Evolutionary conservation across 768 basidiomycete species (phyloP).

Genomic region (Hericium erinaceus): DNA sequence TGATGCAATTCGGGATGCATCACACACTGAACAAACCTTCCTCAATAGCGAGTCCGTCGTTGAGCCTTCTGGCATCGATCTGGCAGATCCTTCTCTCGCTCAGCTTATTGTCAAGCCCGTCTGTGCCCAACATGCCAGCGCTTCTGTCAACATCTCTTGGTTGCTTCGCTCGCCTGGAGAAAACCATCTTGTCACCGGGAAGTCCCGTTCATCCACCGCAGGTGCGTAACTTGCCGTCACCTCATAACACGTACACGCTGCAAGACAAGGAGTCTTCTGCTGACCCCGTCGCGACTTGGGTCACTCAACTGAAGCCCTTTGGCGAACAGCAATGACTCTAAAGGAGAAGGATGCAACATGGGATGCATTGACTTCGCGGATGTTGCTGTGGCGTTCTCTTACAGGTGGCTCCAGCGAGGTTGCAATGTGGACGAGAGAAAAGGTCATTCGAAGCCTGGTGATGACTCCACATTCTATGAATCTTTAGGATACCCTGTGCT

Average conservation of each 20-base stretch:
- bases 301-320: constrained; percentile 43
- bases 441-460: constrained; percentile 22
- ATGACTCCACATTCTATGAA: background rate
- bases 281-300: constrained; percentile 35
- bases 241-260: constrained; percentile 13
- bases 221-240: background rate
- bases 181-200: background rate
- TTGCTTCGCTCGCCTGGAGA: constrained; percentile 5
- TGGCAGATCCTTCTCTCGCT: constrained; percentile 4
- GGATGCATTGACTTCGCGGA: constrained; percentile 42
- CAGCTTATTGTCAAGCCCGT: constrained; percentile 2
- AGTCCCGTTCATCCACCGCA: background rate
- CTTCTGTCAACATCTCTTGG: constrained; percentile 8
- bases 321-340: constrained; percentile 42
- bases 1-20: background rate
- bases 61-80: background rate
- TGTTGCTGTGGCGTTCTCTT: constrained; percentile 48
- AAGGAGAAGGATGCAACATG: constrained; percentile 28
- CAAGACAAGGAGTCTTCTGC: too few species aligned
- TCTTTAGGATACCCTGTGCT: background rate
- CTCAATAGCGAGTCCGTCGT: background rate
- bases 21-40: constrained; percentile 1
- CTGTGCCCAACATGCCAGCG: background rate
- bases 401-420: constrained; percentile 24
- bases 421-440: constrained; percentile 49